These are phyloP conservation scores for Brasilioporus rufonigricans DNA, from an alignment of 768 basidiomycete species.

Conservation along the genomic window DNA sequence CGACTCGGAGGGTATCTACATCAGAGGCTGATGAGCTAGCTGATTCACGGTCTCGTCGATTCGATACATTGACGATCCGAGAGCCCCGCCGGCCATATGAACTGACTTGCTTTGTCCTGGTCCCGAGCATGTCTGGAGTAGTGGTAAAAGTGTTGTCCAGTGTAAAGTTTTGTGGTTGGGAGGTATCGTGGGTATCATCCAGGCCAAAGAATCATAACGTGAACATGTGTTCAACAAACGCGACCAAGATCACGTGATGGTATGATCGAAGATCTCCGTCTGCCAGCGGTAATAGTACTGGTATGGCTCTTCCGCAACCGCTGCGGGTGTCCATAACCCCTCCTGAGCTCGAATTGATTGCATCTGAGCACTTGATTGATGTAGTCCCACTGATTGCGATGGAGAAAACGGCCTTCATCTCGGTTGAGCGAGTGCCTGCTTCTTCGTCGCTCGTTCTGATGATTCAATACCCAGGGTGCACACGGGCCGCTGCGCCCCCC, in stretches of 20 bases:
- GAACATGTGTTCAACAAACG: conserved; percentile 6
- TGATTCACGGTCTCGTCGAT: conserved; percentile 27
- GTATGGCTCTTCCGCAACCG: conserved; percentile 71
- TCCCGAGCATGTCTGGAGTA: conserved; percentile 49
- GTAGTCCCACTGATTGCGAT: conserved; percentile 87
- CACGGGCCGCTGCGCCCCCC: conserved; percentile 94
- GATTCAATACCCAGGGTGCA: conserved; percentile 57
- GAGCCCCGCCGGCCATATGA: conserved; percentile 63
- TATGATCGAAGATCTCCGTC: not conserved
- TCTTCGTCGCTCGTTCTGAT: conserved; percentile 7
- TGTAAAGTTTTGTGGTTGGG: not conserved
- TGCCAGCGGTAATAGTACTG: not conserved
- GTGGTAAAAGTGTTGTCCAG: too few relatives aligned
- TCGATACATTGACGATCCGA: conserved; percentile 53
- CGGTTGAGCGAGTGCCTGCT: conserved; percentile 47
- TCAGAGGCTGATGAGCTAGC: conserved; percentile 36
- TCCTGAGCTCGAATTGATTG: conserved; percentile 84
- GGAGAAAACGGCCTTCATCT: conserved; percentile 90
- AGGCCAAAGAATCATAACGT: not conserved
- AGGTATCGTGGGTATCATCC: too few relatives aligned
- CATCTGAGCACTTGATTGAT: conserved; percentile 80
- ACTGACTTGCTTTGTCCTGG: conserved; percentile 63
- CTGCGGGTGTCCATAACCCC: conserved; percentile 75
- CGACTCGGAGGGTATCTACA: conserved; percentile 33
- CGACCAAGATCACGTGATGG: conserved; percentile 20